These are phyloP conservation scores for Podosphaera leucotricha DNA, from an alignment of 2,329 filamentous ascomycete species.

Conservation along the genomic window DNA sequence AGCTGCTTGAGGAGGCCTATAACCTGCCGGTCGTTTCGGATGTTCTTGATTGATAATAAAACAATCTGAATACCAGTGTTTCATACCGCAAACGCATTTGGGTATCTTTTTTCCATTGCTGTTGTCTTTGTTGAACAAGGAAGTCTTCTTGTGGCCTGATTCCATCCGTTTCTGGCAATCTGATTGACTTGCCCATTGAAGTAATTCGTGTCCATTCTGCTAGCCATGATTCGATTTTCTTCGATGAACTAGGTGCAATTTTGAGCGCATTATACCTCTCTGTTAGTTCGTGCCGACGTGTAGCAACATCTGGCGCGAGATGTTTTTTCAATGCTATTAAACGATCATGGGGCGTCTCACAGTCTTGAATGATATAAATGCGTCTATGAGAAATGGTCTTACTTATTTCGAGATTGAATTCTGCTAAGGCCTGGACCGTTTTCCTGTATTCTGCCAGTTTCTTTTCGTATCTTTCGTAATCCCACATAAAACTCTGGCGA, in stretches of 20 bases:
- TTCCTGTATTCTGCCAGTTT: not conserved
- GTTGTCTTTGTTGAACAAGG: not conserved
- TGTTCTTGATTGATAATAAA: not conserved
- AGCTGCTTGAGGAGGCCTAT: too few species aligned
- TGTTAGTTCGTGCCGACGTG: not conserved
- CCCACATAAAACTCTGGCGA: not conserved
- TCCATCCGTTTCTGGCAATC: not conserved
- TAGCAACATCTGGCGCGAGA: not conserved
- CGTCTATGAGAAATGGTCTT: not conserved
- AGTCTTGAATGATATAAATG: not conserved
- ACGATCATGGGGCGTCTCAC: not conserved
- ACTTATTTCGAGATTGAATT: conserved; percentile 1
- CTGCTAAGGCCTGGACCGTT: not conserved
- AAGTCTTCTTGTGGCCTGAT: conserved; percentile 1
- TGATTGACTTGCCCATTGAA: not conserved
- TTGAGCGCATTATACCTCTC: not conserved
- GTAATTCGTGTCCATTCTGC: not conserved
- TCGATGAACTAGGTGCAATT: not conserved
- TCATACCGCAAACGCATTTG: not conserved
- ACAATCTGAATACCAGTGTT: not conserved
- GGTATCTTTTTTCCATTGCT: not conserved
- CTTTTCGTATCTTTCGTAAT: not conserved
- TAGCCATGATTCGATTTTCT: not conserved
- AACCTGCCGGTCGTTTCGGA: not conserved
- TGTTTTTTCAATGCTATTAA: not conserved